Base-by-base conservation (phyloP, 805 yeast species). In the Barnettozyma californica region DNA sequence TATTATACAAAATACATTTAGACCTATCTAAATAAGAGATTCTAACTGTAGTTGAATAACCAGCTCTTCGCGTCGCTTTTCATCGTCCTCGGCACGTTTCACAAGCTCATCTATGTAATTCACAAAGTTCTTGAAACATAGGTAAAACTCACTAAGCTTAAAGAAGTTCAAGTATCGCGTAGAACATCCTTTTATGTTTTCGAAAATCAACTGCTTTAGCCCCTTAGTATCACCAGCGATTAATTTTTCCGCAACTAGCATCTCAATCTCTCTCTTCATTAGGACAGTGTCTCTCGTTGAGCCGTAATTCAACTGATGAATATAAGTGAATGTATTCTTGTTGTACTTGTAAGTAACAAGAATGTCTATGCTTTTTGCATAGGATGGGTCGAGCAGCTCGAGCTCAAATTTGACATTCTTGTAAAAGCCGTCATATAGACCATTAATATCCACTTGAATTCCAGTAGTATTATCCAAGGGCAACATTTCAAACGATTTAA, bases 211-310 rank as follows among this genome's bases (percentile, higher is more conserved):
- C 1, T 55, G 46, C n/a, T 55, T 49, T 27, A 57, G 31, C 21
- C 50, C 57, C 11, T 45, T 50, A 10, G 54, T 41, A 19, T 46
- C 49, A n/a, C 34, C 42, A 3, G 45, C 18, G 27, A 21, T 7
- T 18, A 53, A 27, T 1, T 49, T 44, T 16, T 53, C 52, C 8
- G 66, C 50, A 4, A 69, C 55, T 9, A 65, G 41, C 18, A 68
- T 44, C 49, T 73, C 75, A 4, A 70, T 65, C 47, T 68, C 64
- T 35, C 70, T 58, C 50, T 65, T 64, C 1, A 70, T 65, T 49
- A 62, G 67, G 1, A 59, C 45, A 0, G 65, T 64, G 53, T 73
- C 72, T 38, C 64, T 65, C 36, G 29, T 14, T 14, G 34, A 2
- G 8, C 34, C 27, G 19, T 18, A 20, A 11, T 47, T 35, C 9